Evolutionary conservation across 2,329 filamentous ascomycete species (phyloP).

Genomic region (Paraphaeosphaeria sporulosa): DNA sequence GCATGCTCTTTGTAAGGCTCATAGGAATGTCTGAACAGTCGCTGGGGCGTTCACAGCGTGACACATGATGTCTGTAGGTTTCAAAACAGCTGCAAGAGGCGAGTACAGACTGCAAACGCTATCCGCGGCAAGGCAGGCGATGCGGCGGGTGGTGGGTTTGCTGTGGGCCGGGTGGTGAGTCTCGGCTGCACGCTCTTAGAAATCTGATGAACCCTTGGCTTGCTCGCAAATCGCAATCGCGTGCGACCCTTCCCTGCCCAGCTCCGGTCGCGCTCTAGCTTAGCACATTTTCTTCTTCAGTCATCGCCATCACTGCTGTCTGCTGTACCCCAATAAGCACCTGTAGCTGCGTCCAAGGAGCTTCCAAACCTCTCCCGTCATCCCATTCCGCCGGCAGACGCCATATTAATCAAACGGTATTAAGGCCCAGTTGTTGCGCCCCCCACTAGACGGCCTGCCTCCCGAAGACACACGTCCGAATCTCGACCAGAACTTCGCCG

Average conservation of each 20-base stretch:
- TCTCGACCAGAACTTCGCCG: conserved; percentile 30
- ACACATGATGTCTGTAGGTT: not conserved
- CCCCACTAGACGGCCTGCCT: conserved; percentile 21
- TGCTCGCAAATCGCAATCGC: conserved; percentile 24
- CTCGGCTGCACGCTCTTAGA: conserved; percentile 20
- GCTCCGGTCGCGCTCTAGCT: conserved; percentile 4
- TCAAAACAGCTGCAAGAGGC: not conserved
- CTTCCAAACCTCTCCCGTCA: not conserved
- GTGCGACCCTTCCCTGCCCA: conserved; percentile 8
- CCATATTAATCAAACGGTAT: conserved; percentile 26
- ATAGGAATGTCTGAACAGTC: not conserved
- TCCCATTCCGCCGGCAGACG: conserved; percentile 13
- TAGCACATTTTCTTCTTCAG: conserved; percentile 11
- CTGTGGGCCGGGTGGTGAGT: conserved; percentile 14
- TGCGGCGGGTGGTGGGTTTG: not conserved
- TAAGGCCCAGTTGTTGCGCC: conserved; percentile 23
- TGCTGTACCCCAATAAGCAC: conserved; percentile 8
- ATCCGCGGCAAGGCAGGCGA: conserved; percentile 3
- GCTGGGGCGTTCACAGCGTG: not conserved
- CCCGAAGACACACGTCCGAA: conserved; percentile 30
- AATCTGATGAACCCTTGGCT: conserved; percentile 10
- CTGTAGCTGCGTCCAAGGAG: not conserved
- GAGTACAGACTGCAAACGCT: conserved; percentile 5
- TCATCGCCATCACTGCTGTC: not conserved
- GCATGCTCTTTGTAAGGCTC: not conserved